These are phyloP conservation scores for Verticillium nubilum DNA, from an alignment of 2,329 filamentous ascomycete species.

Conservation along the genomic window DNA sequence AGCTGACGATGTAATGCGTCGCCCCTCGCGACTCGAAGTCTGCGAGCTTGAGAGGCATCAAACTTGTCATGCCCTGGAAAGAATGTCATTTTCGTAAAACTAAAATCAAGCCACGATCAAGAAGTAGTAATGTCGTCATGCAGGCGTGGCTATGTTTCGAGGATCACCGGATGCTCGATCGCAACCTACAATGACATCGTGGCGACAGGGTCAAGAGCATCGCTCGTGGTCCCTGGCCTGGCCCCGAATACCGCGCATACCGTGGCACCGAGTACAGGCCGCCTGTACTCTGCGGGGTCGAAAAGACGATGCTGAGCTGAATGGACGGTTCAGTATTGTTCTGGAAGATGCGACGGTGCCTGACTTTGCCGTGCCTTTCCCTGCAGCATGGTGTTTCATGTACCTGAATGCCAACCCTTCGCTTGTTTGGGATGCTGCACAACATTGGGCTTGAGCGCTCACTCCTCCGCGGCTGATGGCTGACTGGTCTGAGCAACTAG, in stretches of 20 bases:
- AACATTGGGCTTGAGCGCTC: conserved; percentile 10
- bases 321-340: conserved; percentile 9
- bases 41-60: too few relatives aligned
- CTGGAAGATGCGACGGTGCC: conserved; percentile 14
- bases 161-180: neutral
- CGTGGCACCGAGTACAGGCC: neutral
- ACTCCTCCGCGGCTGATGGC: neutral
- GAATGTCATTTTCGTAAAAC: too few relatives aligned
- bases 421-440: conserved; percentile 21
- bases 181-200: neutral
- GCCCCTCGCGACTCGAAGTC: too few relatives aligned
- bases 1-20: too few relatives aligned
- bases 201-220: neutral
- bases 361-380: neutral
- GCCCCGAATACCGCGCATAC: neutral
- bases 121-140: neutral
- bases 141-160: neutral
- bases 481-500: neutral
- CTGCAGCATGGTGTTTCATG: conserved; percentile 16
- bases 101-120: too few relatives aligned
- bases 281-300: neutral
- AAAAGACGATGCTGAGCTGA: conserved; percentile 7
- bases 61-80: too few relatives aligned
- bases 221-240: neutral
- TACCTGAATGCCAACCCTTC: conserved; percentile 16